Conservation (phyloP, 768 basidiomycete genomes). For the Auricularia cornea region DNA sequence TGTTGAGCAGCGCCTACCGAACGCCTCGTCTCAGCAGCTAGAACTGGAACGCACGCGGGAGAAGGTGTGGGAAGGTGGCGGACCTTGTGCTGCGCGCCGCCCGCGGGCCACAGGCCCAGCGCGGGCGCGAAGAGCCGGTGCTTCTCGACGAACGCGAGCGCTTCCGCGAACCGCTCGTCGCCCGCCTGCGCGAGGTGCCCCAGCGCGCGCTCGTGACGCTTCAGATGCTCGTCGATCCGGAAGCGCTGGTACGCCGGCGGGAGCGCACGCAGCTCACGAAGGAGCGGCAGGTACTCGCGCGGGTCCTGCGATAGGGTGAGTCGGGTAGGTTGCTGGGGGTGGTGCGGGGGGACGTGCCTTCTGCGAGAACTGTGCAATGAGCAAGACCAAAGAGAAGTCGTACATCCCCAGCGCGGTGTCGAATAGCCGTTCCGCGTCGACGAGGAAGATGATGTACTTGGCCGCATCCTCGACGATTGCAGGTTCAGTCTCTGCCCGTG, state of each 20-base stretch:
- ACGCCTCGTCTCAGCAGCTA: conserved; percentile 1
- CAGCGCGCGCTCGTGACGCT: conserved; percentile 66
- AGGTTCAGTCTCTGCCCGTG: conserved; percentile 44
- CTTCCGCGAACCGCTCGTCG: conserved; percentile 65
- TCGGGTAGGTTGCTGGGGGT: background rate
- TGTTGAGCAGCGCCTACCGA: conserved; percentile 58
- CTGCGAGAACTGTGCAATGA: conserved; percentile 95
- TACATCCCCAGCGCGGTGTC: conserved; percentile 98
- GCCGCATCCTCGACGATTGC: conserved; percentile 90
- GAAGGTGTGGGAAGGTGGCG: background rate
- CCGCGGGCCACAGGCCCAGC: conserved; percentile 62
- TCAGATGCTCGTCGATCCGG: conserved; percentile 88
- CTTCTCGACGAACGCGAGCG: conserved; percentile 66
- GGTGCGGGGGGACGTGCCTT: conserved; percentile 46
- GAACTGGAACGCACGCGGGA: background rate
- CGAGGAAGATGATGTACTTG: conserved; percentile 97
- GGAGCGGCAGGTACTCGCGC: conserved; percentile 93
- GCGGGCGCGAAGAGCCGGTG: conserved; percentile 71
- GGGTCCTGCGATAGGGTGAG: conserved; percentile 73
- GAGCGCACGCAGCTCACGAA: conserved; percentile 75
- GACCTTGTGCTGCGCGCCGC: conserved; percentile 52
- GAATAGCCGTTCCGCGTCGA: conserved; percentile 85
- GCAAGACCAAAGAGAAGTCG: conserved; percentile 89
- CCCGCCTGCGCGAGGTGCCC: conserved; percentile 67
- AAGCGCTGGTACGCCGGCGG: conserved; percentile 80